Evolutionary conservation across 2,329 filamentous ascomycete genomes (phyloP).

Genomic region (Diplodia sapinea): DNA sequence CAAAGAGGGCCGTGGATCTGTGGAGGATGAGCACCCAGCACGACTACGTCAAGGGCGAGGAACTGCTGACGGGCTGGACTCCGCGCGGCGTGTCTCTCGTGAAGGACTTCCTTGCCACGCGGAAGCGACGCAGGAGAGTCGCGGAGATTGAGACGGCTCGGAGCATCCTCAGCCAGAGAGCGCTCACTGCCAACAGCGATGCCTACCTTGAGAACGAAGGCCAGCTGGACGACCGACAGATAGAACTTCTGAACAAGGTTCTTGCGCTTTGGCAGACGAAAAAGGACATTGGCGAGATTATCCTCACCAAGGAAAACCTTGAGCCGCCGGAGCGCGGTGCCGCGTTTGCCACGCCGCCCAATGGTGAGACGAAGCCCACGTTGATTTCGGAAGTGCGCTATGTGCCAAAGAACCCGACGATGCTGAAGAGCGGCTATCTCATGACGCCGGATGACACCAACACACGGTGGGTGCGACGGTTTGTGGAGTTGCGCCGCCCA

Average conservation of each 20-base stretch:
- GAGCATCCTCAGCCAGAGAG: constrained; percentile 65
- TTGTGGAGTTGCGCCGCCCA: constrained; percentile 87
- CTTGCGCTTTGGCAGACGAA: constrained; percentile 67
- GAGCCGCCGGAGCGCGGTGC: constrained; percentile 71
- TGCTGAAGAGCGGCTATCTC: constrained; percentile 87
- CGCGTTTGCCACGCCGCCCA: constrained; percentile 48
- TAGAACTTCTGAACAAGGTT: constrained; percentile 57
- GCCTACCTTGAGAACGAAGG: constrained; percentile 35
- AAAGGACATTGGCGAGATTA: constrained; percentile 52
- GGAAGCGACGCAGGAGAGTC: constrained; percentile 74
- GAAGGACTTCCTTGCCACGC: constrained; percentile 79
- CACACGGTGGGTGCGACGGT: constrained; percentile 86
- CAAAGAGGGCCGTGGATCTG: constrained; percentile 88
- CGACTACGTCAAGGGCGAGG: constrained; percentile 96
- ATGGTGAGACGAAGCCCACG: constrained; percentile 60
- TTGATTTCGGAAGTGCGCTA: constrained; percentile 78
- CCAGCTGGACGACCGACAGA: constrained; percentile 43
- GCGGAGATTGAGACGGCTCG: constrained; percentile 81
- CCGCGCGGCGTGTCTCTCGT: constrained; percentile 89
- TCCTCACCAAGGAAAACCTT: constrained; percentile 60
- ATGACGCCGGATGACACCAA: constrained; percentile 82
- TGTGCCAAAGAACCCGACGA: constrained; percentile 72
- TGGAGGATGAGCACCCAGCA: constrained; percentile 96
- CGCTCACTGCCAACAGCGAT: constrained; percentile 37
- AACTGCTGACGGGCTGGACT: constrained; percentile 81